Conservation (phyloP, 495 filamentous ascomycete genomes). For the Rhypophila decipiens region DNA sequence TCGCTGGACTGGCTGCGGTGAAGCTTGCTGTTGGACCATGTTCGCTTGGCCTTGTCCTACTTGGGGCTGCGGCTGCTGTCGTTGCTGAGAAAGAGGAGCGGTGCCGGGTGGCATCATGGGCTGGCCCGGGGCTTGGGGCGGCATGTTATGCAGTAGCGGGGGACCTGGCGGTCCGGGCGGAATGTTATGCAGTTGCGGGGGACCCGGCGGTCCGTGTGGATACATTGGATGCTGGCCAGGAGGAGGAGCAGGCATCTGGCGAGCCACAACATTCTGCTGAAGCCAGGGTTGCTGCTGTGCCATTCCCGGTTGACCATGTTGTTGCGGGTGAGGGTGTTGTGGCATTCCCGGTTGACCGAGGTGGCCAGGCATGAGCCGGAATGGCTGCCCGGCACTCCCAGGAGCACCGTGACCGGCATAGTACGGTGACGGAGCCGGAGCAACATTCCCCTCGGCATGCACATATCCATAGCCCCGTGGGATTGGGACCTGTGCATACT, state of each 20-base stretch:
- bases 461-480: conserved; percentile 39
- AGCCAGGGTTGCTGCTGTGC: conserved; percentile 9
- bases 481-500: conserved; percentile 43
- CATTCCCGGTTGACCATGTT: not conserved
- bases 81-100: not conserved
- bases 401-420: conserved; percentile 24
- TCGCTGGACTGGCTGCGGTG: too few species aligned
- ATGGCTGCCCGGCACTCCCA: not conserved
- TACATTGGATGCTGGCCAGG: conserved; percentile 5
- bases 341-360: not conserved
- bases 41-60: not conserved
- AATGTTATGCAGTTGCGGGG: not conserved
- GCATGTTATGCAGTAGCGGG: too few species aligned
- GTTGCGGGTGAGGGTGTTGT: not conserved
- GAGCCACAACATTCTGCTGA: conserved; percentile 1
- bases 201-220: not conserved
- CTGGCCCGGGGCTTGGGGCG: conserved; percentile 1
- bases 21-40: too few species aligned
- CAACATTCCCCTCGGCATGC: conserved; percentile 35
- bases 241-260: conserved; percentile 1
- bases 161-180: not conserved
- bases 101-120: not conserved
- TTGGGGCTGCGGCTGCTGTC: not conserved
- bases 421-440: conserved; percentile 29
- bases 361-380: conserved; percentile 4